Evolutionary conservation across 1,284 basidiomycete species (phyloP), one percentile per base, ranked within the genome.

Genomic region (Cryptococcus wingfieldii): DNA sequence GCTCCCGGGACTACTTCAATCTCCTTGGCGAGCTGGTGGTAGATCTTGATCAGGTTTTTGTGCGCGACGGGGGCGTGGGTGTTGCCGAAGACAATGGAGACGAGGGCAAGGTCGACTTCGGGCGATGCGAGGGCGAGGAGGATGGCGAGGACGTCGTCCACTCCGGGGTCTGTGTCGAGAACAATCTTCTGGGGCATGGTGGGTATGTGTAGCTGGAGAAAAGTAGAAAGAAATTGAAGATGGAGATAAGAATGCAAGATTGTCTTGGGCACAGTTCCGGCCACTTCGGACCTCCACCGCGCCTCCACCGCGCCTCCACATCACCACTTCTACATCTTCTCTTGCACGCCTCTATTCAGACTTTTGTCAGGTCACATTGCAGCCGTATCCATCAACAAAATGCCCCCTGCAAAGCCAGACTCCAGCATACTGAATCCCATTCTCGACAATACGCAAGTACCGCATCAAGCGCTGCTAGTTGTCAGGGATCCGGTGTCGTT

Each of bases 91-190:
- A 87, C 85, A 38, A 66, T 64, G 45, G 62, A 63, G 49, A 64
- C 67, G 52, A 62, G 48, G 9, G 55, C 38, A 43, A 61, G 53
- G 54, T 56, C 45, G 9, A 61, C 34, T 46, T 60, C 59, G 25
- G 53, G 58, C 48, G 68, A 66, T 23, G 68, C 60, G 39, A 71
- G 62, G 14, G 62, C 67, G n/a, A 77, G 67, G 50, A 79, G 66
- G 60, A 78, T 86, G 39, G 92, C 92, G 46, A 95, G 75, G 39
- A 85, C 81, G 72, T 98, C 94, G 76, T 98, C 94, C 3, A 96
- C 89, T 47, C 94, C 94, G 23, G 76, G 76, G 49, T 77, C 76
- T 9, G 76, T 77, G 53, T 77, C 76, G 51, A 77, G 66, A 47
- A 76, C 70, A 49, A 77, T 65, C 58, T 75, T 75, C 34, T 62